Conservation (phyloP, 306 rosid species). For the Rosa multiflora region DNA sequence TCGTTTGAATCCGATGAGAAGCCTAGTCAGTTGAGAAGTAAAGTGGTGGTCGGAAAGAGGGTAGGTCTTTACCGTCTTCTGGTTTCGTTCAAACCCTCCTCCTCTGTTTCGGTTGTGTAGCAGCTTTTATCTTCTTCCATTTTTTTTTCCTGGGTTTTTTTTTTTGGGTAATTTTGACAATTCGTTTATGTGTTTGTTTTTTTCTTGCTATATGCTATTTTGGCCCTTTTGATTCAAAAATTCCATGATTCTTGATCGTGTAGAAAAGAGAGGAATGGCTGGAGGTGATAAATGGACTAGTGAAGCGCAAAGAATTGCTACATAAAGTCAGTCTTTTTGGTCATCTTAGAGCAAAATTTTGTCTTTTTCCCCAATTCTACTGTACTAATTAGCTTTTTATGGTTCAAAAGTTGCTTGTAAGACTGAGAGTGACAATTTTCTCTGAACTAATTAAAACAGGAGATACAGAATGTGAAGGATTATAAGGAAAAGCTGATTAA, state of each 20-base stretch:
- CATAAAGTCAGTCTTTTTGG: constrained; percentile 36
- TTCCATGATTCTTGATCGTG: constrained; percentile 10
- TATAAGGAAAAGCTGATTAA: constrained; percentile 21
- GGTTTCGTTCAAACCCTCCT: background rate
- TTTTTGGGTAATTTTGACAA: background rate
- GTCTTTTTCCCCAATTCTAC: constrained; percentile 9
- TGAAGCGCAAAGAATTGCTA: constrained; percentile 20
- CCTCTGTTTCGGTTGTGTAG: background rate
- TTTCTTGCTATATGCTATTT: background rate
- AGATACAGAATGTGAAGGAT: constrained; percentile 36
- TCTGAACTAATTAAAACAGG: constrained; percentile 31
- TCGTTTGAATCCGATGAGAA: constrained; percentile 58
- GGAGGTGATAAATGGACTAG: constrained; percentile 27
- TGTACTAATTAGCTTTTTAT: background rate
- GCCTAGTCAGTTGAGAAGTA: constrained; percentile 22
- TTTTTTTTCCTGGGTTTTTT: background rate
- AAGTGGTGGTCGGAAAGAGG: constrained; percentile 31
- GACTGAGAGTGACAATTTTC: no score
- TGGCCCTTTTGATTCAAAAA: background rate
- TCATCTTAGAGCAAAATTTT: background rate
- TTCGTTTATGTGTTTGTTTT: background rate
- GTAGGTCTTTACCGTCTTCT: constrained; percentile 26
- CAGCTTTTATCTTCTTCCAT: background rate
- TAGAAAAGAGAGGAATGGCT: constrained; percentile 47
- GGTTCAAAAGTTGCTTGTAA: constrained; percentile 6